Conservation (phyloP, 768 basidiomycete species). For the Boletus reticuloceps region DNA sequence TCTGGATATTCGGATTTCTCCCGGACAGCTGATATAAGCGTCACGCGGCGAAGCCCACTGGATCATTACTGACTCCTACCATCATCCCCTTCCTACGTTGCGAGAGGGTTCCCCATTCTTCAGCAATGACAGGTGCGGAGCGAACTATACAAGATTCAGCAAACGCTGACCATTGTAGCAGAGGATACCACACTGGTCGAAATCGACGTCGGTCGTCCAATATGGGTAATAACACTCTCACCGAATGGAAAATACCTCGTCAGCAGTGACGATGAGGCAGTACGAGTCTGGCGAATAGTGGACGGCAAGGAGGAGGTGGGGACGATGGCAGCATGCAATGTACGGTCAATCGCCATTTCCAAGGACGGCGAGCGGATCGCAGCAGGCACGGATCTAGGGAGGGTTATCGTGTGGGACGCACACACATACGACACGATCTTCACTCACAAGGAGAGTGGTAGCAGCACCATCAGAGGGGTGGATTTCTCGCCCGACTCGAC, state of each 20-base stretch:
- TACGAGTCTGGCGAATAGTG: neutral
- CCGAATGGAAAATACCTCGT: neutral
- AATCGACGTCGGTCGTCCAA: neutral
- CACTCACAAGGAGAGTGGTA: neutral
- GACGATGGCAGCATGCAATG: neutral
- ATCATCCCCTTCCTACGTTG: too few relatives aligned
- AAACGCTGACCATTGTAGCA: neutral
- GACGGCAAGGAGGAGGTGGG: neutral
- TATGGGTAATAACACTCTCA: neutral
- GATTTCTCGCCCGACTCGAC: neutral
- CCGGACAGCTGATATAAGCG: too few relatives aligned
- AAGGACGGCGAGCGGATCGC: neutral
- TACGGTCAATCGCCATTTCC: neutral
- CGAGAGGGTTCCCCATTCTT: neutral
- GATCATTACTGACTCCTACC: too few relatives aligned
- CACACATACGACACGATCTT: neutral
- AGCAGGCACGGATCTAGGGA: neutral
- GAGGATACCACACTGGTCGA: neutral
- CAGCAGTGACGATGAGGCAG: neutral
- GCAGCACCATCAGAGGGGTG: neutral
- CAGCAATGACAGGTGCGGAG: neutral
- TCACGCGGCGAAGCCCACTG: too few relatives aligned
- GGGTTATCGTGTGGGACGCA: neutral
- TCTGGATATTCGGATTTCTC: too few relatives aligned
- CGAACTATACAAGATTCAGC: neutral